A percentile compares a stretch with the other conserved stretches of the same genome.
These are phyloP conservation scores for Cyberlindnera americana DNA, from an alignment of 805 yeast genomes.

Conservation along the genomic window DNA sequence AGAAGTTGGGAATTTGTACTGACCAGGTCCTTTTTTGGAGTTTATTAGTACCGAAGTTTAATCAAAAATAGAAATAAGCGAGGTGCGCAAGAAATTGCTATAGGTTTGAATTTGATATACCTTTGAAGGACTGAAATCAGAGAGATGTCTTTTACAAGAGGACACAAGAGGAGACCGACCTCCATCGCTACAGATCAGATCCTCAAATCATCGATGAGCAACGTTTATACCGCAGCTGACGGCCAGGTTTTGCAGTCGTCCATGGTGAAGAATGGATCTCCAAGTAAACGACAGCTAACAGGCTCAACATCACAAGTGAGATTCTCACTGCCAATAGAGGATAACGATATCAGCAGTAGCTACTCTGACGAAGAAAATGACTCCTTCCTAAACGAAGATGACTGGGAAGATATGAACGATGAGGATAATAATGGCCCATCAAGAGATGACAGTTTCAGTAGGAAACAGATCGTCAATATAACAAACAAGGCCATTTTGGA, in stretches of 20 bases:
- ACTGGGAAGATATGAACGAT: slow-evolving; percentile 15
- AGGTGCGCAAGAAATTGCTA: slow-evolving; percentile 2
- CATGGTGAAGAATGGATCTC: slow-evolving; percentile 28
- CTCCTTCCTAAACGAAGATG: slow-evolving; percentile 14
- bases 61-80: background rate
- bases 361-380: slow-evolving; percentile 13
- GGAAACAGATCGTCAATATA: slow-evolving; percentile 14
- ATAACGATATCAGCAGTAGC: background rate
- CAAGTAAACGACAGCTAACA: slow-evolving; percentile 24
- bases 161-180: slow-evolving; percentile 28
- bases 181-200: slow-evolving; percentile 24
- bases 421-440: background rate
- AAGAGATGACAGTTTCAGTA: slow-evolving; percentile 8
- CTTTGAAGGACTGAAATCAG: background rate
- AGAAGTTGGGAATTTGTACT: no score
- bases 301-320: slow-evolving; percentile 29
- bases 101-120: background rate
- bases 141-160: slow-evolving; percentile 18
- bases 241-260: slow-evolving; percentile 28
- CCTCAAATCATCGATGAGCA: slow-evolving; percentile 11
- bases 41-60: no score
- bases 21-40: no score
- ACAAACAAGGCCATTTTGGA: slow-evolving; percentile 9
- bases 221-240: slow-evolving; percentile 25
- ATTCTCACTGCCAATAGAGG: slow-evolving; percentile 23